These are phyloP conservation scores for Fusarium albosuccineum DNA, from an alignment of 2,329 filamentous ascomycete genomes.

Conservation along the genomic window DNA sequence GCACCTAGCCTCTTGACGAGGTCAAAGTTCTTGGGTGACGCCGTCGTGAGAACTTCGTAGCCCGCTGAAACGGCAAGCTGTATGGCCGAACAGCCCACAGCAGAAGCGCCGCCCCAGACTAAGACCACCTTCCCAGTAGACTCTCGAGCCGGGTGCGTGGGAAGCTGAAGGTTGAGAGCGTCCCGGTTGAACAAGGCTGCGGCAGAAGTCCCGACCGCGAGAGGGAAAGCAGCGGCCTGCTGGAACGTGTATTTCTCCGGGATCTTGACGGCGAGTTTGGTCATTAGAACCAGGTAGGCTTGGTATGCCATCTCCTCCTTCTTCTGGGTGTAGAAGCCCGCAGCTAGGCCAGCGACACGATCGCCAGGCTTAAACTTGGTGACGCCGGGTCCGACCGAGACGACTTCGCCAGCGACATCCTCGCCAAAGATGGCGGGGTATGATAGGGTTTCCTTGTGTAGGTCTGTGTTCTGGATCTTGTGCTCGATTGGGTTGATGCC, in stretches of 20 bases:
- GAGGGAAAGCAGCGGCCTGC: slow-evolving; percentile 38
- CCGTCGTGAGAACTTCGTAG: slow-evolving; percentile 59
- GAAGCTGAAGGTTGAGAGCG: slow-evolving; percentile 19
- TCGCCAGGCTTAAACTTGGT: slow-evolving; percentile 39
- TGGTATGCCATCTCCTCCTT: slow-evolving; percentile 36
- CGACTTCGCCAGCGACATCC: slow-evolving; percentile 51
- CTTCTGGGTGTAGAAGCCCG: slow-evolving; percentile 50
- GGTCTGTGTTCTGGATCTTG: slow-evolving; percentile 38
- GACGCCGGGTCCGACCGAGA: slow-evolving; percentile 45
- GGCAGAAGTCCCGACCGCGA: slow-evolving; percentile 39
- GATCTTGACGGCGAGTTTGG: slow-evolving; percentile 33
- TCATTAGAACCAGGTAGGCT: slow-evolving; percentile 27
- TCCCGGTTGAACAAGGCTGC: slow-evolving; percentile 40
- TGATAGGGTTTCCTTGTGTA: slow-evolving; percentile 8
- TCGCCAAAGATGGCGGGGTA: slow-evolving; percentile 46
- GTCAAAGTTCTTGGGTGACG: slow-evolving; percentile 58
- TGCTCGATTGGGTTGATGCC: slow-evolving; percentile 51
- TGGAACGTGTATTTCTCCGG: slow-evolving; percentile 36
- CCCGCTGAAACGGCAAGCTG: slow-evolving; percentile 60
- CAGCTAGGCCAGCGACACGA: slow-evolving; percentile 40
- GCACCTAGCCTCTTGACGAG: slow-evolving; percentile 60
- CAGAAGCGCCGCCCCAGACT: slow-evolving; percentile 64
- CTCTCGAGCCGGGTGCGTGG: neutral
- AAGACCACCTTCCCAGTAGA: slow-evolving; percentile 17
- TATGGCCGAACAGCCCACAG: slow-evolving; percentile 60